phyloP scores from a whole-genome alignment of 257 asterid genomes.

The Nemophila menziesii region DNA sequence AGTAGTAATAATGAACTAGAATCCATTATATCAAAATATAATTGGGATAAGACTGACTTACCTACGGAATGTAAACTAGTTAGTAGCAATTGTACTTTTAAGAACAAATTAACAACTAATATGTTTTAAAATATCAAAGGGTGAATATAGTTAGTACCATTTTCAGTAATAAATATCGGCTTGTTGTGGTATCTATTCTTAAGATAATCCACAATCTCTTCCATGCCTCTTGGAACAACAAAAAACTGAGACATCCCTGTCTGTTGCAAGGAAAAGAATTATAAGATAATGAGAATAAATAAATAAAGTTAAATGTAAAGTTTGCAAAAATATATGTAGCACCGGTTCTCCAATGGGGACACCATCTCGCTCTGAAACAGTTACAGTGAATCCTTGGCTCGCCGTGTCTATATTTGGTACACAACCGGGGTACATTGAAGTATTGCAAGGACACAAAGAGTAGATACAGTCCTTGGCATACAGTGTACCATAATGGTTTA shows the following conservation, averaged over 20 bases:
- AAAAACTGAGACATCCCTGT: slow-evolving; percentile 40
- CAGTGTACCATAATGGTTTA: slow-evolving; percentile 60
- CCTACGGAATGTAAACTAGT: too few relatives aligned
- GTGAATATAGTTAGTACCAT: too few relatives aligned
- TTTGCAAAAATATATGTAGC: slow-evolving; percentile 4
- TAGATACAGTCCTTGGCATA: slow-evolving; percentile 55
- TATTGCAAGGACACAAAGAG: slow-evolving; percentile 34
- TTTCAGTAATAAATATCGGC: slow-evolving; percentile 66
- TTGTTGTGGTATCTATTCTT: slow-evolving; percentile 58
- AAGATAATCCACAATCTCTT: slow-evolving; percentile 31
- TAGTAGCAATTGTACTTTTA: too few relatives aligned
- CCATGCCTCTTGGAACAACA: slow-evolving; percentile 70
- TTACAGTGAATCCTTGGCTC: slow-evolving; percentile 37
- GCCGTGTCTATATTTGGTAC: slow-evolving; percentile 36
- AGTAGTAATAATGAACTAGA: too few relatives aligned
- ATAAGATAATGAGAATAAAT: background rate
- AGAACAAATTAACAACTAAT: too few relatives aligned
- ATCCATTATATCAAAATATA: too few relatives aligned
- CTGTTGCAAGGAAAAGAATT: slow-evolving; percentile 18
- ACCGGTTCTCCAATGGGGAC: slow-evolving; percentile 68
- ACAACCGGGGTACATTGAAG: slow-evolving; percentile 22
- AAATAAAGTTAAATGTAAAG: background rate
- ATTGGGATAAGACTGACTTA: too few relatives aligned
- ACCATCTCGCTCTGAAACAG: slow-evolving; percentile 37
- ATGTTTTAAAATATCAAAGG: too few relatives aligned